phyloP scores from a whole-genome alignment of 1,284 basidiomycete genomes.

The Trichosporon inkin region DNA sequence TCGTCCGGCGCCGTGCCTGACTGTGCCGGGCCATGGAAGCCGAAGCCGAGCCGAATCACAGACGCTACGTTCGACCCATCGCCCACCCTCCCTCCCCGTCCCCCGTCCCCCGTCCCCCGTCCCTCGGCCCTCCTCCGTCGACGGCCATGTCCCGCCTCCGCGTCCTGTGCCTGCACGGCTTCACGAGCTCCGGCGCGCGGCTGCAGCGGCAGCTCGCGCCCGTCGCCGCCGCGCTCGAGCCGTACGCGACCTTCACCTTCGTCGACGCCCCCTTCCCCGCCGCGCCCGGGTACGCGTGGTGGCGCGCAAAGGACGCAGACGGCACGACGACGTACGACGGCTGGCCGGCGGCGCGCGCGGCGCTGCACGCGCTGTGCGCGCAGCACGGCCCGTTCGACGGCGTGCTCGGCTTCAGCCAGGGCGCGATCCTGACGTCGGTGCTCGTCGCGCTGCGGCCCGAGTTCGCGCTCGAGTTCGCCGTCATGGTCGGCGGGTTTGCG shows the following conservation, averaged over 20 bases:
- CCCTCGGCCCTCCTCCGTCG: no score
- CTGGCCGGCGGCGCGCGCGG: constrained; percentile 57
- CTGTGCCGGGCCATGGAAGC: no score
- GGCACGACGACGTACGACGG: constrained; percentile 45
- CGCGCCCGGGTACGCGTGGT: not conserved
- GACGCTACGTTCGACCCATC: no score
- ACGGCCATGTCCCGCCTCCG: no score
- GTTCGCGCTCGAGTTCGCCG: constrained; percentile 55
- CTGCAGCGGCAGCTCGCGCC: not conserved
- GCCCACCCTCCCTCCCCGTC: no score
- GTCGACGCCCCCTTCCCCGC: not conserved
- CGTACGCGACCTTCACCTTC: not conserved
- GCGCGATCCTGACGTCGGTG: constrained; percentile 70
- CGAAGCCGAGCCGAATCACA: no score
- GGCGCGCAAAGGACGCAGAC: not conserved
- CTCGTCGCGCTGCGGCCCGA: constrained; percentile 60
- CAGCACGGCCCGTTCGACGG: constrained; percentile 56
- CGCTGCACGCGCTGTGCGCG: constrained; percentile 49
- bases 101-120: no score
- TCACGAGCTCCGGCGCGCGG: not conserved
- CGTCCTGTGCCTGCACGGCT: constrained; percentile 11
- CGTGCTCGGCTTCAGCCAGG: constrained; percentile 79
- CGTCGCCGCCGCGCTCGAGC: not conserved
- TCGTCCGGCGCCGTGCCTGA: no score
- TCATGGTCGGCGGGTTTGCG: constrained; percentile 55